Conservation (phyloP, 2,329 filamentous ascomycete genomes). For the Claviceps africana region DNA sequence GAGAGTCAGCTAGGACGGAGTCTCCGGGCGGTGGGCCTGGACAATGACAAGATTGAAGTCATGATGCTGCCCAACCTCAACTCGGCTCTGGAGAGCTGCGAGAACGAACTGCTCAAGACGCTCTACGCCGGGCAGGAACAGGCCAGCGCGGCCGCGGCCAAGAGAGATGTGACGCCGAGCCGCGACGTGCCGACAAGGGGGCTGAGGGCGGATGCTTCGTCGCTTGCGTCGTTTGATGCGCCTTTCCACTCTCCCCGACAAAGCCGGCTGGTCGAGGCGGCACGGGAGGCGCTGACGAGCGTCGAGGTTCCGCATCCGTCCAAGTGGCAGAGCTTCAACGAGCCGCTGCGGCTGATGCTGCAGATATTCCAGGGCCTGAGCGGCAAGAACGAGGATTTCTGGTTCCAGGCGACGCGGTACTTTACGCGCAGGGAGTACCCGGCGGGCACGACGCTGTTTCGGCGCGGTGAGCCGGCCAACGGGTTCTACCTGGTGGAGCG, state of each 20-base stretch:
- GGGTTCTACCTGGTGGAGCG: slow-evolving; percentile 86
- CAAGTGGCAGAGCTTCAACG: slow-evolving; percentile 75
- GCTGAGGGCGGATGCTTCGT: slow-evolving; percentile 14
- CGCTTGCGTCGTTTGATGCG: slow-evolving; percentile 21
- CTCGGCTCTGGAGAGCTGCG: slow-evolving; percentile 82
- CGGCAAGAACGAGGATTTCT: slow-evolving; percentile 82
- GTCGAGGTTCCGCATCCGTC: slow-evolving; percentile 43
- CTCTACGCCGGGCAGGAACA: slow-evolving; percentile 60
- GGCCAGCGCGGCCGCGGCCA: slow-evolving; percentile 30
- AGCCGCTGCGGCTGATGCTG: slow-evolving; percentile 80
- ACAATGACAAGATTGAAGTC: slow-evolving; percentile 57
- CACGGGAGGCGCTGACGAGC: slow-evolving; percentile 58
- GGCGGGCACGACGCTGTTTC: slow-evolving; percentile 62
- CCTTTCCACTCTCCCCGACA: slow-evolving; percentile 67
- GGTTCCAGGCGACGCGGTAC: slow-evolving; percentile 67
- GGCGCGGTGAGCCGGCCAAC: slow-evolving; percentile 58
- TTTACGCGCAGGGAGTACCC: slow-evolving; percentile 56
- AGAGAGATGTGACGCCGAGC: slow-evolving; percentile 27
- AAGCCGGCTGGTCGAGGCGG: slow-evolving; percentile 63
- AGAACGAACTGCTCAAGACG: slow-evolving; percentile 80
- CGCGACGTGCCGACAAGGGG: slow-evolving; percentile 32
- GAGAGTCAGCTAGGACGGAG: slow-evolving; percentile 63
- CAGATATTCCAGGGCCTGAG: slow-evolving; percentile 91
- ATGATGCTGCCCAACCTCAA: slow-evolving; percentile 81
- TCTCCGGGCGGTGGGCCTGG: slow-evolving; percentile 72